Conservation (phyloP, 192 early-diverging fungal genomes). For the Chytriomyces confervae region DNA sequence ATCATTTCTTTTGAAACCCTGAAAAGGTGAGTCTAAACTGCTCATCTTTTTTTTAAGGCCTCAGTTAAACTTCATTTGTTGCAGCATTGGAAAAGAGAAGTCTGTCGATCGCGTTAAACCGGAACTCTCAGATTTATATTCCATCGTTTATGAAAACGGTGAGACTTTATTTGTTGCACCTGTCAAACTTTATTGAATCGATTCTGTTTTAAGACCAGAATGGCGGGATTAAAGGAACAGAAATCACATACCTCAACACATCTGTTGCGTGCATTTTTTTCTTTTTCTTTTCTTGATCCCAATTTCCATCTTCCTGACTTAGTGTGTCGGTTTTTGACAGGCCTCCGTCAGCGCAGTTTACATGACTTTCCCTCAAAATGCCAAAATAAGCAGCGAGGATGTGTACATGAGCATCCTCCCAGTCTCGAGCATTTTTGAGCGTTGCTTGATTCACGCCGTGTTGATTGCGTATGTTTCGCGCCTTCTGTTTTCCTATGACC, state of each 20-base stretch:
- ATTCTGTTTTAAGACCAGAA: background rate
- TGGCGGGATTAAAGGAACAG: background rate
- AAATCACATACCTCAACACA: conserved; percentile 3
- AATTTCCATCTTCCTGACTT: too few species aligned
- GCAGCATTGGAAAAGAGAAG: conserved; percentile 10
- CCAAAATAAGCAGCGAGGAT: conserved; percentile 6
- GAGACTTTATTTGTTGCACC: background rate
- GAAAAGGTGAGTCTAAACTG: too few species aligned
- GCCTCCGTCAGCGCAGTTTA: conserved; percentile 9
- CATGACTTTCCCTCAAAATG: conserved; percentile 5
- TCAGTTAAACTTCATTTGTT: too few species aligned
- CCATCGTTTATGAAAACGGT: conserved; percentile 9
- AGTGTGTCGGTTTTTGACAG: too few species aligned
- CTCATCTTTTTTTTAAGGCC: too few species aligned
- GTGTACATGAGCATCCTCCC: background rate
- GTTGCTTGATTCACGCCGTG: conserved; percentile 3
- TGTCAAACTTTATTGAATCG: background rate
- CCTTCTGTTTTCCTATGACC: background rate
- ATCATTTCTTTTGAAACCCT: background rate
- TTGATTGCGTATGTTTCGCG: conserved; percentile 12
- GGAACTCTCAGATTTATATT: background rate
- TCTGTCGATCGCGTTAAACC: conserved; percentile 1
- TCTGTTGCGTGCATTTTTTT: background rate
- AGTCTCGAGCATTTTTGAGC: conserved; percentile 4
- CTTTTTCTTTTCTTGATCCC: too few species aligned